phyloP scores from a whole-genome alignment of 805 yeast genomes.

The Starmerella apis region DNA sequence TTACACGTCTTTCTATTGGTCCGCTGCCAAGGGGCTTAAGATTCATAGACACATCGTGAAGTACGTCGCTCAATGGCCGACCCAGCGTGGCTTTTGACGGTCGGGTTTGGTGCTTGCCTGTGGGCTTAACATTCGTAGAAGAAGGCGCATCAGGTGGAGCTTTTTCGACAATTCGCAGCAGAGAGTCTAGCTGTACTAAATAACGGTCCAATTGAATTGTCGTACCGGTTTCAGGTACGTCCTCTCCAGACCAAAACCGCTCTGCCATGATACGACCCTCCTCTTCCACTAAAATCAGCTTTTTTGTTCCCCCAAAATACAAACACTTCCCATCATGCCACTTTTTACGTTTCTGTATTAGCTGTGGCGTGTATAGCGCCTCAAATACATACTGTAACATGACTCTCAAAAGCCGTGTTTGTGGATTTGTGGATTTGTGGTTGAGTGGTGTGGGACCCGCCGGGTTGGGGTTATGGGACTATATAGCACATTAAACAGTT shows the following conservation, averaged over 20 bases:
- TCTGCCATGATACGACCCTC: slow-evolving; percentile 20
- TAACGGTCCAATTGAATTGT: slow-evolving; percentile 25
- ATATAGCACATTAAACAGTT: too few species aligned
- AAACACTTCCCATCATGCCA: slow-evolving; percentile 34
- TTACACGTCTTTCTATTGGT: neutral
- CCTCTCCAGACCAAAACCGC: slow-evolving; percentile 12
- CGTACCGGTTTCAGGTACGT: slow-evolving; percentile 13
- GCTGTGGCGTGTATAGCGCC: slow-evolving; percentile 31
- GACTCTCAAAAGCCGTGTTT: neutral
- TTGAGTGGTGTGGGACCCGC: neutral
- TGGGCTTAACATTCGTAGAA: neutral
- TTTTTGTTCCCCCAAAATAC: slow-evolving; percentile 23
- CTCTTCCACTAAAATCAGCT: slow-evolving; percentile 29
- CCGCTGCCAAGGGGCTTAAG: slow-evolving; percentile 7
- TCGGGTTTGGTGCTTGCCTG: neutral
- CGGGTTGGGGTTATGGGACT: neutral
- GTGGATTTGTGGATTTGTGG: neutral
- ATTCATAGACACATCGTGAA: slow-evolving; percentile 2
- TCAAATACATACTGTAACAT: slow-evolving; percentile 13
- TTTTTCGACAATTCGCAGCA: slow-evolving; percentile 1
- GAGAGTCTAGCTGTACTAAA: slow-evolving; percentile 27
- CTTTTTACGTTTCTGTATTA: slow-evolving; percentile 31
- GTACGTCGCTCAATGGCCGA: slow-evolving; percentile 6
- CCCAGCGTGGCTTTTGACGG: neutral
- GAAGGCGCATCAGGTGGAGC: neutral